These are phyloP conservation scores for Maudiozyma barnettii DNA, from an alignment of 805 yeast species.

Conservation along the genomic window DNA sequence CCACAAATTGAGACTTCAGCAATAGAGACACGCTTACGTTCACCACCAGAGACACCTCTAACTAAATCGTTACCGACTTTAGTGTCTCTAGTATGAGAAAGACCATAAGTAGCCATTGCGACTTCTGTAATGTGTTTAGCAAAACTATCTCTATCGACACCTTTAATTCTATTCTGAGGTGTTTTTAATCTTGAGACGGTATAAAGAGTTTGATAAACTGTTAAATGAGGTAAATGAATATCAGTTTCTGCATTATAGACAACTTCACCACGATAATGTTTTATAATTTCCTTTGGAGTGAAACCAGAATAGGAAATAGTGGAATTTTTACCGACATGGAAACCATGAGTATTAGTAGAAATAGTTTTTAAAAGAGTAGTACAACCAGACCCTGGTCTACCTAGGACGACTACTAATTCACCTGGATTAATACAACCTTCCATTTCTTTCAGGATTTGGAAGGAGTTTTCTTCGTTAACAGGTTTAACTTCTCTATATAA, in stretches of 20 bases:
- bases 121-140: slow-evolving; percentile 42
- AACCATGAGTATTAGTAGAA: slow-evolving; percentile 49
- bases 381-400: slow-evolving; percentile 74
- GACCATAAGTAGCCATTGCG: slow-evolving; percentile 43
- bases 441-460: slow-evolving; percentile 41
- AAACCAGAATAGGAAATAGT: slow-evolving; percentile 44
- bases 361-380: slow-evolving; percentile 50
- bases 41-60: slow-evolving; percentile 69
- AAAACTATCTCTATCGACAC: slow-evolving; percentile 40
- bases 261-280: slow-evolving; percentile 50
- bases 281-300: slow-evolving; percentile 35
- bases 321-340: slow-evolving; percentile 37
- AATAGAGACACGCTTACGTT: slow-evolving; percentile 64
- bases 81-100: slow-evolving; percentile 49
- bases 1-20: slow-evolving; percentile 51
- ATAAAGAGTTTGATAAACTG: slow-evolving; percentile 50
- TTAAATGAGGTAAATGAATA: slow-evolving; percentile 24
- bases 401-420: slow-evolving; percentile 61
- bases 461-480: slow-evolving; percentile 24
- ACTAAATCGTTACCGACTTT: slow-evolving; percentile 49
- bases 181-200: slow-evolving; percentile 48
- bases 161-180: slow-evolving; percentile 46
- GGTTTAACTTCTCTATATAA: slow-evolving; percentile 10
- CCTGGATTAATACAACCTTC: slow-evolving; percentile 55
- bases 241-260: slow-evolving; percentile 59